phyloP scores from a whole-genome alignment of 352 stramenopile species.

The Sclerospora graminicola region DNA sequence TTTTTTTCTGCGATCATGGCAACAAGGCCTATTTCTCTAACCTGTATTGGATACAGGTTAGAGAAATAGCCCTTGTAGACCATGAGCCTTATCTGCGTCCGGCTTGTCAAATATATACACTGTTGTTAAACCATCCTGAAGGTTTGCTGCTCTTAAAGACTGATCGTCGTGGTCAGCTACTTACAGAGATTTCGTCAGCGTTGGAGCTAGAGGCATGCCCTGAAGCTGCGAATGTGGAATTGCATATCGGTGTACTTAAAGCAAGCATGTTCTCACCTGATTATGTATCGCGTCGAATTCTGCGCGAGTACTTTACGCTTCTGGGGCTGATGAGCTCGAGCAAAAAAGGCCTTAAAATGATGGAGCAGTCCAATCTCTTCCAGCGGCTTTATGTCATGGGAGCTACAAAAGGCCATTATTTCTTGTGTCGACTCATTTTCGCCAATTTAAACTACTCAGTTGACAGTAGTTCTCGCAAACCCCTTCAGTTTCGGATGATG shows the following conservation, averaged over 20 bases:
- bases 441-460: no score
- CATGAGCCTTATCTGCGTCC: constrained; percentile 80
- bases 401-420: constrained; percentile 80
- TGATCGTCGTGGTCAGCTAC: constrained; percentile 66
- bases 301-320: constrained; percentile 85
- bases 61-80: no score
- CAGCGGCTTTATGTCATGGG: no score
- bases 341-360: no score
- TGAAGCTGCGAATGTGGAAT: constrained; percentile 82
- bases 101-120: constrained; percentile 83
- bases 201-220: no score
- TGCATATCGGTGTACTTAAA: constrained; percentile 79
- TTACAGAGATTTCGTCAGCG: no score
- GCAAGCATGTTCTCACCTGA: no score
- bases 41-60: constrained; percentile 83
- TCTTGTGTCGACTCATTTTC: constrained; percentile 78
- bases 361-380: no score
- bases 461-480: no score
- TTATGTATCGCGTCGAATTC: no score
- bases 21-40: constrained; percentile 87
- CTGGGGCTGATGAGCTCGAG: constrained; percentile 86
- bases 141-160: constrained; percentile 83
- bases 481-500: no score
- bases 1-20: constrained; percentile 80
- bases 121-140: no score